These are phyloP conservation scores for Angomonas ambiguus DNA, from an alignment of 208 protist genomes.

Conservation along the genomic window DNA sequence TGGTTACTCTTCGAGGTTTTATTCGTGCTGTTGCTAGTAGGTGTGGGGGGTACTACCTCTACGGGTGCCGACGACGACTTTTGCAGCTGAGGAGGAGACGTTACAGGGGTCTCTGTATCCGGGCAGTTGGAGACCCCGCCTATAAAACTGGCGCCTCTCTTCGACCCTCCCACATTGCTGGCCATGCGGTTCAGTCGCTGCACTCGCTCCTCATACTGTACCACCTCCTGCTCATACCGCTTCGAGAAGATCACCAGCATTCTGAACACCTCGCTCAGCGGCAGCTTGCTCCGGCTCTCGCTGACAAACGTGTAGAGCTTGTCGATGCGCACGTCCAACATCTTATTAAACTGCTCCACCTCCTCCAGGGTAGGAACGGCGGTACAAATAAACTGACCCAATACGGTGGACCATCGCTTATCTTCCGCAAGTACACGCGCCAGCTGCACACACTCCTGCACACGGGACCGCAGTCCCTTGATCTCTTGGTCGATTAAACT, in stretches of 20 bases:
- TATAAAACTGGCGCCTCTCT: neutral
- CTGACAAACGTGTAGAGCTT: constrained; percentile 47
- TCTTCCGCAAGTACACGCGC: constrained; percentile 47
- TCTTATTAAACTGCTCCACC: constrained; percentile 42
- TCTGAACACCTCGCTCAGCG: constrained; percentile 51
- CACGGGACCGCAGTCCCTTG: constrained; percentile 24
- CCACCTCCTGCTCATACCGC: constrained; percentile 42
- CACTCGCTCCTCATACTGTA: constrained; percentile 23
- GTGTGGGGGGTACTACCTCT: too few relatives aligned
- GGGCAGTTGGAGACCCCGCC: too few relatives aligned
- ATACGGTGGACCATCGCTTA: constrained; percentile 42
- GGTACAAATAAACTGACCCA: constrained; percentile 59
- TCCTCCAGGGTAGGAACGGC: constrained; percentile 37
- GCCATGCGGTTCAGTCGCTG: constrained; percentile 4
- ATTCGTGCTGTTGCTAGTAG: too few relatives aligned
- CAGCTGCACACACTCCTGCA: constrained; percentile 48
- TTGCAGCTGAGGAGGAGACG: too few relatives aligned
- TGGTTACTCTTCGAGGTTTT: neutral
- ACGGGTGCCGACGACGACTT: too few relatives aligned
- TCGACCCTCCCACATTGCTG: neutral
- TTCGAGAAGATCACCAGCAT: constrained; percentile 56
- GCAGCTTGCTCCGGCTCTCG: constrained; percentile 37
- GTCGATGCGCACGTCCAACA: constrained; percentile 40
- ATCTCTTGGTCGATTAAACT: constrained; percentile 51
- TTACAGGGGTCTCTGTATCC: too few relatives aligned